A percentile compares a stretch with the other conserved stretches of the same genome.
Evolutionary conservation across 192 early-diverging fungal genomes (phyloP).

Genomic region (Polychytrium aggregatum): DNA sequence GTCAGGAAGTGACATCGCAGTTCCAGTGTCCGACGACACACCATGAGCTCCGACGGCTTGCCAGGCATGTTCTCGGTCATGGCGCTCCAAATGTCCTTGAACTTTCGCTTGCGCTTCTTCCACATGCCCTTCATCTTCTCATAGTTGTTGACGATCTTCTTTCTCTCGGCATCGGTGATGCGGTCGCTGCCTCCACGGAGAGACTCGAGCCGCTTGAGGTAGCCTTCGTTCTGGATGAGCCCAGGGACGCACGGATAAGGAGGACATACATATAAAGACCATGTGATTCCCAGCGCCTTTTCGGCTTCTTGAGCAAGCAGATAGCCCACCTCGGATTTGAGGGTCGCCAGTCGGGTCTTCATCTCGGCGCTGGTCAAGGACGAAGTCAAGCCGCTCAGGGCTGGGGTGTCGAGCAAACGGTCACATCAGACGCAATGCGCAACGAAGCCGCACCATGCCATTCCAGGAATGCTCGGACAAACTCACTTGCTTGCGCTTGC

Average conservation of each 20-base stretch:
- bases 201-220: slow-evolving; percentile 6
- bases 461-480: background rate
- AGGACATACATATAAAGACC: background rate
- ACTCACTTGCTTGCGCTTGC: slow-evolving; percentile 11
- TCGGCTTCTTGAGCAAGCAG: background rate
- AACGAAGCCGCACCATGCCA: background rate
- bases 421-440: background rate
- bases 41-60: slow-evolving; percentile 36
- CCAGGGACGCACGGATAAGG: background rate
- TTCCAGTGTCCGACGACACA: slow-evolving; percentile 6
- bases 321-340: slow-evolving; percentile 11
- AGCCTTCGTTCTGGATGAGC: slow-evolving; percentile 12
- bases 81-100: slow-evolving; percentile 35
- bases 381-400: slow-evolving; percentile 5
- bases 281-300: background rate
- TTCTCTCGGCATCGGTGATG: slow-evolving; percentile 18
- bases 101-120: slow-evolving; percentile 42
- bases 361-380: slow-evolving; percentile 14
- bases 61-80: slow-evolving; percentile 40
- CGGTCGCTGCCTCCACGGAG: slow-evolving; percentile 13
- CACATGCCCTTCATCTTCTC: slow-evolving; percentile 39
- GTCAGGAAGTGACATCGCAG: background rate
- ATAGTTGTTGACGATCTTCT: slow-evolving; percentile 11
- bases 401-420: background rate
- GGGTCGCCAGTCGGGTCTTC: background rate